Base-by-base conservation (phyloP, 805 yeast genomes). In the Yamadazyma sp. region DNA sequence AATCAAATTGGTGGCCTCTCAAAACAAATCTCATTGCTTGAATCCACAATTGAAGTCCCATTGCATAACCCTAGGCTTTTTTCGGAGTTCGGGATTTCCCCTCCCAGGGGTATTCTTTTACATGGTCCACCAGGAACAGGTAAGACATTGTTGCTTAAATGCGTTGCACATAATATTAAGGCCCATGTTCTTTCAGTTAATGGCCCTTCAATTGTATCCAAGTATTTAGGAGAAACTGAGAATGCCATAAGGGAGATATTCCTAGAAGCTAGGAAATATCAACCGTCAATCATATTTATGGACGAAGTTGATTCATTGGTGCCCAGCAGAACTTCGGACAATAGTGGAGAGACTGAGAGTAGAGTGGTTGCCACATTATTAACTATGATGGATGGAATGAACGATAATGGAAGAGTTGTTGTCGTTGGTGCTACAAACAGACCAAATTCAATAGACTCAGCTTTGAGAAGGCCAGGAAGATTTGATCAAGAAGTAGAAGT, bases 121-220 rank as follows among this genome's bases (percentile, higher is more conserved):
- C 95, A 91, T 62, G 99, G 99, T 0, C 95, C 97, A 3, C 93
- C 98, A 2, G 99, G 99, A 3, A 91, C 97, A 0, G 99, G 99
- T 35, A 91, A 91, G 57, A 85, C 97, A 1, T 78, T 90, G 87
- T 70, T 93, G 6, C 67, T 93, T 24, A 74, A 85, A 38, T 83
- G 95, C 18, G 80, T 91, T 7, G 95, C 96, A 0, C 71, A 78
- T 45, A 91, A 84, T 41, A 67, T 76, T 1, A 74, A 82, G 44
- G 95, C 95, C 0, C 99, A 91, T 59, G 80, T 91, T 0, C 69
- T 93, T 30, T 80, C 84, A 3, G 82, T 93, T 16, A 84, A 85
- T 55, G 96, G 97, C 0, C 95, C 97, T 1, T 80, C 95, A 1
- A 84, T 93, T 35, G 91, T 90, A 3, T 86, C 96, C 6, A 90